phyloP scores from a whole-genome alignment of 306 rosid genomes.

The Fragaria vesca region DNA sequence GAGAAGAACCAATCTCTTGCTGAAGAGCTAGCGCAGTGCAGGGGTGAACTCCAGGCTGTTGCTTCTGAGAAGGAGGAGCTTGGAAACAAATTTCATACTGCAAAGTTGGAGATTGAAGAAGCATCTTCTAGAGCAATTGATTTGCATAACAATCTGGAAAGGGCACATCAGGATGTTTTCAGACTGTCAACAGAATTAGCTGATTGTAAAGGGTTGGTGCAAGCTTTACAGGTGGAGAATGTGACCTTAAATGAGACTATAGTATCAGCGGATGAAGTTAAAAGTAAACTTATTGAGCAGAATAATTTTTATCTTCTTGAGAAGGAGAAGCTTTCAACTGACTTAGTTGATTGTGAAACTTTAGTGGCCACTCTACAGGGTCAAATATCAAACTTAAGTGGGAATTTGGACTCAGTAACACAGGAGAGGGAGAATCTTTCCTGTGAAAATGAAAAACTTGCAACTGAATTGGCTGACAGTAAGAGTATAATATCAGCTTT shows the following conservation, averaged over 20 bases:
- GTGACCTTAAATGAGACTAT: constrained; percentile 48
- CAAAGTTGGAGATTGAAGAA: constrained; percentile 53
- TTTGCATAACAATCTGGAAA: constrained; percentile 54
- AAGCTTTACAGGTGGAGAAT: constrained; percentile 60
- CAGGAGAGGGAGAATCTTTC: constrained; percentile 52
- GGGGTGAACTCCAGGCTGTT: constrained; percentile 49
- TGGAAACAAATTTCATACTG: constrained; percentile 41
- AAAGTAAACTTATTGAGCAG: constrained; percentile 49
- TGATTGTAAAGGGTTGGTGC: constrained; percentile 58
- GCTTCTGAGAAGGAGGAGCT: constrained; percentile 54
- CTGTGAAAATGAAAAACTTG: constrained; percentile 52
- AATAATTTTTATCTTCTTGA: constrained; percentile 46
- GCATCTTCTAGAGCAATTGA: constrained; percentile 55
- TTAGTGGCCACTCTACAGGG: constrained; percentile 46
- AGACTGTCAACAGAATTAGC: constrained; percentile 60
- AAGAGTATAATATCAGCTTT: constrained; percentile 50
- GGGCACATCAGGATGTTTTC: constrained; percentile 49
- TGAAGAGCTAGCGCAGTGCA: constrained; percentile 67
- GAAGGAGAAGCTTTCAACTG: constrained; percentile 60
- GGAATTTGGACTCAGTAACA: constrained; percentile 45
- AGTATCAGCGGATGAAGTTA: constrained; percentile 45
- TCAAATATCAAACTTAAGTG: constrained; percentile 55
- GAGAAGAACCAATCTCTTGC: constrained; percentile 60
- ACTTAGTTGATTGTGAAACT: constrained; percentile 42
- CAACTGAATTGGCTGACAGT: constrained; percentile 45